Base-by-base conservation (phyloP, 2,329 filamentous ascomycete genomes). In the Aspergillus sp. region DNA sequence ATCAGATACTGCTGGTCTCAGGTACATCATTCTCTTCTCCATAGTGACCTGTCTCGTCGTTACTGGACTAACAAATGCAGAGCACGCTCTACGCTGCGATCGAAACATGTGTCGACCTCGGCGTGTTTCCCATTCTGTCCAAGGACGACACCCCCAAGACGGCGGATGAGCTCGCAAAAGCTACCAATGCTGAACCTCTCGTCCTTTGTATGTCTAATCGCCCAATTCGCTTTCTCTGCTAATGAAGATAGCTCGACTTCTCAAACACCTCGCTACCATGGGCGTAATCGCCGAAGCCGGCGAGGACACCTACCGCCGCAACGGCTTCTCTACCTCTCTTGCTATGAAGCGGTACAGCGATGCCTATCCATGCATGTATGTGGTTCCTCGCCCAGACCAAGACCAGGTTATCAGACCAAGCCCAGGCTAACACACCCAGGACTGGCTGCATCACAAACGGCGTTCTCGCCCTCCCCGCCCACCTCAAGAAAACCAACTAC, bases 1-100 rank as follows among this genome's bases (percentile, higher is more conserved):
- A 71, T 81, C 53, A 71, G 76, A 54, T 77, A 81, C 44, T 71
- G 66, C 59, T 81, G 79, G 77, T 77, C 76, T 0, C 71, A 81
- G 71, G 67, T 68, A 53, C 18, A 53, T n/a, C 5, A 11, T 12
- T 15, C 12, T 8, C 34, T 38, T 45, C n/a, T 3, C 8, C 8
- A 3, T 26, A 11, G 8, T 30, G 26, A 30, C 26, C 3, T 3
- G 8, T 9, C 9, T 4, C 9, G 3, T 8, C 17, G 5, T 3
- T 3, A 1, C 4, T 26, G 8, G 0, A 34, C 26, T 36, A 12
- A 48, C 13, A 8, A 13, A 9, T 12, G n/a, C 12, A 65, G 64
- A 60, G 59, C 20, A 63, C 63, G 2, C 17, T 58, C 0, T 69
- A 63, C 48, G 67, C 68, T 8, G 63, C 64, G 0, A 30, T 69